These are phyloP conservation scores for Aspergillus sclerotialis DNA, from an alignment of 2,329 filamentous ascomycete genomes.

Conservation along the genomic window DNA sequence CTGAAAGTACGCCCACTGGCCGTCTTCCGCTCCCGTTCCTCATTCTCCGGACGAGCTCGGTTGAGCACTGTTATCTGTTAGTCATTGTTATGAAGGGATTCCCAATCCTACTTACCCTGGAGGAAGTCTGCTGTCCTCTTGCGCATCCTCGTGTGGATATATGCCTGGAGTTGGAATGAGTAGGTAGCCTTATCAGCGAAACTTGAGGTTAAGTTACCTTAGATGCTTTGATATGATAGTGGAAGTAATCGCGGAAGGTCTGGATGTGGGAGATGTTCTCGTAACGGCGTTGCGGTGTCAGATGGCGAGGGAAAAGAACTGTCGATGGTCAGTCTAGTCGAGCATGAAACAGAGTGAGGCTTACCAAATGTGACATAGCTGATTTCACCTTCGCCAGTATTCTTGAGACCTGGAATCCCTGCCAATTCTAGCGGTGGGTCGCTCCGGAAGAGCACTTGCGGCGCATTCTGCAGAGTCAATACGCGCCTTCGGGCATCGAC, in stretches of 20 bases:
- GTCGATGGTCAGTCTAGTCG: constrained; percentile 7
- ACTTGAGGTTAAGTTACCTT: constrained; percentile 51
- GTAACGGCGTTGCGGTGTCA: constrained; percentile 81
- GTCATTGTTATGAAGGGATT: constrained; percentile 7
- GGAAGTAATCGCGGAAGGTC: constrained; percentile 99
- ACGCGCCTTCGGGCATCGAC: constrained; percentile 83
- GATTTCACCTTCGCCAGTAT: constrained; percentile 72
- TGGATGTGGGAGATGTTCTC: constrained; percentile 99
- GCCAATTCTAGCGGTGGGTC: constrained; percentile 90
- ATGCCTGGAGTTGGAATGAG: constrained; percentile 53
- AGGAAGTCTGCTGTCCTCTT: constrained; percentile 96
- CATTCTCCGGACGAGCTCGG: constrained; percentile 86
- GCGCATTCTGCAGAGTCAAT: constrained; percentile 87
- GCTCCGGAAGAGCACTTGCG: constrained; percentile 92
- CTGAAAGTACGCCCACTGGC: constrained; percentile 91
- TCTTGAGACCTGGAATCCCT: constrained; percentile 72
- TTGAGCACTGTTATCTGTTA: constrained; percentile 67
- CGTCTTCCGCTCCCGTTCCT: constrained; percentile 97
- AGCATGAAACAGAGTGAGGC: constrained; percentile 14
- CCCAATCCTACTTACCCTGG: constrained; percentile 59
- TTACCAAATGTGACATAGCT: constrained; percentile 97
- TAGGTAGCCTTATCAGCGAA: constrained; percentile 1
- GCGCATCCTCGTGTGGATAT: constrained; percentile 97
- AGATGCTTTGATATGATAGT: constrained; percentile 99
- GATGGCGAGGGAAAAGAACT: constrained; percentile 94